Evolutionary conservation across 2,329 filamentous ascomycete genomes (phyloP).

Genomic region (Pseudogymnoascus verrucosus): DNA sequence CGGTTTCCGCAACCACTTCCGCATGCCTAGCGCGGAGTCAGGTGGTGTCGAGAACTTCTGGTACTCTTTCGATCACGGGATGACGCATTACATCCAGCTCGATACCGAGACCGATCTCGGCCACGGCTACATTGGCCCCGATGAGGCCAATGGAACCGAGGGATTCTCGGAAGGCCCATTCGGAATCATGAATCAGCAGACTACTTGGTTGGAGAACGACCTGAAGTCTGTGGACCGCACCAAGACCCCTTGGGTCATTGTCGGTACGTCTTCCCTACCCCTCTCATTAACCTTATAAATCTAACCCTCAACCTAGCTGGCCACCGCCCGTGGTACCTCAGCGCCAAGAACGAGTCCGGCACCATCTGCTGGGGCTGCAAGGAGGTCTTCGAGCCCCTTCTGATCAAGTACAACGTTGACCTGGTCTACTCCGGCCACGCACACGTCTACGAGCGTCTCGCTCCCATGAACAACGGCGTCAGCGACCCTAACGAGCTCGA

Average conservation of each 20-base stretch:
- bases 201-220: constrained; percentile 35
- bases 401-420: constrained; percentile 40
- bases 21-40: constrained; percentile 41
- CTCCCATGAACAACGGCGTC: constrained; percentile 15
- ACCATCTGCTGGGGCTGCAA: constrained; percentile 34
- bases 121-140: constrained; percentile 37
- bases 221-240: constrained; percentile 22
- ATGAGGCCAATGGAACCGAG: constrained; percentile 27
- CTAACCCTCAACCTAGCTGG: constrained; percentile 11
- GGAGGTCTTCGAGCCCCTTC: constrained; percentile 37
- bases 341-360: constrained; percentile 11
- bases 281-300: not conserved
- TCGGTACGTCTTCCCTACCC: constrained; percentile 11
- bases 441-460: constrained; percentile 36
- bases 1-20: constrained; percentile 48
- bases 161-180: constrained; percentile 39
- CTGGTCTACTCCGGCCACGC: constrained; percentile 39
- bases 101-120: constrained; percentile 50
- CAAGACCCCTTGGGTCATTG: constrained; percentile 23
- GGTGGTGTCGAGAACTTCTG: constrained; percentile 45
- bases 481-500: constrained; percentile 17
- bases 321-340: constrained; percentile 22
- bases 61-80: constrained; percentile 53
- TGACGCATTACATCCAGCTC: constrained; percentile 46
- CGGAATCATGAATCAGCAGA: constrained; percentile 34